A percentile compares a stretch with the other conserved stretches of the same genome.
Evolutionary conservation across 2,329 filamentous ascomycete species (phyloP).

Genomic region (Exophiala spinifera): DNA sequence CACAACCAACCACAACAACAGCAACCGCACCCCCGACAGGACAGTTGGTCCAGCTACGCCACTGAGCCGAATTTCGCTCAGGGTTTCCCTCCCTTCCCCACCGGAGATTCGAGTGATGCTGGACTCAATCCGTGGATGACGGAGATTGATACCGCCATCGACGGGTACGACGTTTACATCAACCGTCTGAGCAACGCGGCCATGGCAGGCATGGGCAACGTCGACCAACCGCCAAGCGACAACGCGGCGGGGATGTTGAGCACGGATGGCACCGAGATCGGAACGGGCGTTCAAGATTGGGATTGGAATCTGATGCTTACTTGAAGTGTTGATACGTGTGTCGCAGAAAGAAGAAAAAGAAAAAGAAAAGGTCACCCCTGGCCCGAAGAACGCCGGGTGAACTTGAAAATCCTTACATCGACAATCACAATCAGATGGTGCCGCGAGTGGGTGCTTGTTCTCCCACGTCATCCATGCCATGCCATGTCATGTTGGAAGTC

Average conservation of each 20-base stretch:
- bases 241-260: background rate
- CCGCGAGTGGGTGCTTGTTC: no score
- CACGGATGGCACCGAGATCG: constrained; percentile 16
- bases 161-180: constrained; percentile 23
- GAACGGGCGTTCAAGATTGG: constrained; percentile 20
- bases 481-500: no score
- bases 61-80: background rate
- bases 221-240: background rate
- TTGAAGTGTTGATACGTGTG: no score
- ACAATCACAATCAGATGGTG: no score
- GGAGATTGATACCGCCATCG: constrained; percentile 23
- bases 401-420: no score
- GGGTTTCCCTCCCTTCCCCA: constrained; percentile 11
- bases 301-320: constrained; percentile 10
- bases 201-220: constrained; percentile 15
- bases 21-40: constrained; percentile 4
- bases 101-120: constrained; percentile 7
- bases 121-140: constrained; percentile 21
- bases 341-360: no score
- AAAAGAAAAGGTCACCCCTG: no score
- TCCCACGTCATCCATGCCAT: no score
- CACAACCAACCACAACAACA: constrained; percentile 3
- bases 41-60: background rate
- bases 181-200: constrained; percentile 20
- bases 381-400: no score